phyloP scores from a whole-genome alignment of 2,329 filamentous ascomycete genomes.

The Apiospora saccharicola region DNA sequence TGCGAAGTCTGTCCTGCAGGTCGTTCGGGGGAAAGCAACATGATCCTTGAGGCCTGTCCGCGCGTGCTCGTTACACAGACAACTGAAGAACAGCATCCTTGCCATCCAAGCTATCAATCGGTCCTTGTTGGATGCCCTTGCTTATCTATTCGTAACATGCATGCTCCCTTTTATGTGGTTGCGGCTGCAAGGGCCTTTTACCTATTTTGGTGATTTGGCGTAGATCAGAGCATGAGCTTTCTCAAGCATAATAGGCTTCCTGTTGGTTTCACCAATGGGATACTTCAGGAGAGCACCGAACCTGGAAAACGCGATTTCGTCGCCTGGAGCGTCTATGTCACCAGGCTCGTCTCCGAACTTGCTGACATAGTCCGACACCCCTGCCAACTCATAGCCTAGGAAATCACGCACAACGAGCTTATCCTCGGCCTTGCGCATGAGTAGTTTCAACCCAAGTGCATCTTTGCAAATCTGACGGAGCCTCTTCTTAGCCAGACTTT shows the following conservation, averaged over 20 bases:
- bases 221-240: neutral
- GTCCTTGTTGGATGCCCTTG: neutral
- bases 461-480: neutral
- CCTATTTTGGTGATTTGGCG: neutral
- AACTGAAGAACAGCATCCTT: neutral
- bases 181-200: neutral
- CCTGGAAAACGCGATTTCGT: neutral
- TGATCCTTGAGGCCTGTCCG: neutral
- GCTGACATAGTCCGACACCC: neutral
- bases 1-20: neutral
- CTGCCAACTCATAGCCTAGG: neutral
- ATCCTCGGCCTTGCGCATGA: slow-evolving; percentile 3
- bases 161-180: neutral
- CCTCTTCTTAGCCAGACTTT: neutral
- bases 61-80: neutral
- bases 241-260: neutral
- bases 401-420: neutral
- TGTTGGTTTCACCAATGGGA: neutral
- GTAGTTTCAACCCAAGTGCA: neutral
- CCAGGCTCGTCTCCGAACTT: neutral
- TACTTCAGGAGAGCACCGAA: neutral
- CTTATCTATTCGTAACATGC: neutral
- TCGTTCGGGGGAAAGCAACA: neutral
- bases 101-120: neutral
- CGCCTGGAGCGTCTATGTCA: neutral